phyloP scores from a whole-genome alignment of 1,139 yeast species.

The Saccharomyces hybrid region DNA sequence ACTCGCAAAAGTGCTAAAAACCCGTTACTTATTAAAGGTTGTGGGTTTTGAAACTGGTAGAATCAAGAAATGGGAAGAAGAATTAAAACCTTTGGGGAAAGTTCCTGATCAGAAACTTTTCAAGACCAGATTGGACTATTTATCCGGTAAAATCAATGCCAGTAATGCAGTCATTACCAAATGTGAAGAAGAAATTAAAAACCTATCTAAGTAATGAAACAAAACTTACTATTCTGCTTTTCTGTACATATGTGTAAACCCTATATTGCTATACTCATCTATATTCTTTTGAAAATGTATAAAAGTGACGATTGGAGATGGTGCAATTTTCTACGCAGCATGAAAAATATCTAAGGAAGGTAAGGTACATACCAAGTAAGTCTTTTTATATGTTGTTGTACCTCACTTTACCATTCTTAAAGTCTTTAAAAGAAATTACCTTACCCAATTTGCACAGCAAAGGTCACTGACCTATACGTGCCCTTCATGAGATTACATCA shows the following conservation, averaged over 20 bases:
- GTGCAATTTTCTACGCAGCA: background rate
- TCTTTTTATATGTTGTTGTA: background rate
- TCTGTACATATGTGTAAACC: background rate
- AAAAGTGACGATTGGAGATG: background rate
- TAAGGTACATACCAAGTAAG: background rate
- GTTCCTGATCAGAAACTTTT: constrained; percentile 46
- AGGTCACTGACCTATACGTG: background rate
- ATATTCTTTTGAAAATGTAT: background rate
- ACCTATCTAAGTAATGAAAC: constrained; percentile 15
- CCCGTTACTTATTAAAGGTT: constrained; percentile 47
- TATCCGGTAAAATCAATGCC: constrained; percentile 55
- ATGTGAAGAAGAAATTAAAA: constrained; percentile 37
- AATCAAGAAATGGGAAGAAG: constrained; percentile 62
- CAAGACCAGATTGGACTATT: constrained; percentile 54
- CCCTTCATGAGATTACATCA: background rate
- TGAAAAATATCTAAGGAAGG: too few species aligned
- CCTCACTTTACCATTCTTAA: background rate
- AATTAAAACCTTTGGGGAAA: constrained; percentile 50
- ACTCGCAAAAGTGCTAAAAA: constrained; percentile 56
- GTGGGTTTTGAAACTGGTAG: constrained; percentile 56
- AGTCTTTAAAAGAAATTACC: background rate
- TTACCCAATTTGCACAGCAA: background rate
- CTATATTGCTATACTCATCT: background rate
- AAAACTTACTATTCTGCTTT: background rate
- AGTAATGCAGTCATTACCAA: constrained; percentile 45